phyloP scores from a whole-genome alignment of 2,329 filamentous ascomycete species.

The Acephala macrosclerotiorum region DNA sequence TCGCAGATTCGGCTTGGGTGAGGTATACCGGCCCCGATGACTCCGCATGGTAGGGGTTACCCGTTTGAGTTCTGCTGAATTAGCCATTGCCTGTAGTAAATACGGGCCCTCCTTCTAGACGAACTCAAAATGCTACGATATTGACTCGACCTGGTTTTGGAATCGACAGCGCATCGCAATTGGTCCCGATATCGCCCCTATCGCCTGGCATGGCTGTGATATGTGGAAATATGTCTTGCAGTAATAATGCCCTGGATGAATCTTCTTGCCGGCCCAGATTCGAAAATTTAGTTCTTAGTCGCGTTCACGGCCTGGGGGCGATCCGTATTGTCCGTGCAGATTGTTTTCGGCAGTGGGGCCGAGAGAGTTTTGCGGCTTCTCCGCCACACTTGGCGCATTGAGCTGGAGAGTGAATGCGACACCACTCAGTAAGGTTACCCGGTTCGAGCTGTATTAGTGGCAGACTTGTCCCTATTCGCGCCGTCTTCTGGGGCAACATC shows the following conservation, averaged over 20 bases:
- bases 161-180: neutral
- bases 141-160: neutral
- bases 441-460: neutral
- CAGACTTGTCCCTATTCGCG: neutral
- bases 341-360: neutral
- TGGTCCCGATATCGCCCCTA: neutral
- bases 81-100: neutral
- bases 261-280: neutral
- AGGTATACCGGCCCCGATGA: too few relatives aligned
- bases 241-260: neutral
- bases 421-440: neutral
- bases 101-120: neutral
- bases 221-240: neutral
- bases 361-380: neutral
- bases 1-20: neutral
- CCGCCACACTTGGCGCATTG: neutral
- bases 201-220: neutral
- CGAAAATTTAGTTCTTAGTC: neutral
- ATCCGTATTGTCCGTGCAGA: conserved; percentile 1
- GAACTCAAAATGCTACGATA: neutral
- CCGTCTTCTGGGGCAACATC: neutral
- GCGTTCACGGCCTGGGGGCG: neutral
- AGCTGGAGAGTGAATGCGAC: neutral
- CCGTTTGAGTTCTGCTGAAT: neutral
- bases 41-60: neutral